Evolutionary conservation across 1,284 basidiomycete species (phyloP), one percentile per base, ranked within the genome.

Genomic region (Schizopora paradoxa): DNA sequence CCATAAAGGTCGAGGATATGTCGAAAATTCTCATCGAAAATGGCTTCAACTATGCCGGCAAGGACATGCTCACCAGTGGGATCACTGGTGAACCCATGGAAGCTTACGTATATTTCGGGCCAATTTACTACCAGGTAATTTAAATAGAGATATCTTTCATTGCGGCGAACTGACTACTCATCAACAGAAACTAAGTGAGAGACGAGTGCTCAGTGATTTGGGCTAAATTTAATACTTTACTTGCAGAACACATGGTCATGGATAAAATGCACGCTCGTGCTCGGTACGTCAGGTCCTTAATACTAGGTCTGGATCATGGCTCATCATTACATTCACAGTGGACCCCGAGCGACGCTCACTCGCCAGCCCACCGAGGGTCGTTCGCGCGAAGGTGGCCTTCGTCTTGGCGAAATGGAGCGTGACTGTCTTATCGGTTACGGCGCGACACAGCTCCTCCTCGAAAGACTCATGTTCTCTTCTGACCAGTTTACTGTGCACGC

Each of bases 231-330:
- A 44, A 36, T 48, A 38, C 56, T 29, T 50, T 7, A 31, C 37
- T 26, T 37, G 21, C 47, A 86, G 84, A 91, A 72, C 92, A 94
- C 69, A 96, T 95, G 92, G 94, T 98, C 51, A 90, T 96, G 83
- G 94, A 98, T 72, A 99, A 99, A 75, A 99, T 99, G 96, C 96
- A 99, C 60, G 96, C 96, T 54, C 85, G 96, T 52, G 92, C 94
- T 39, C 86, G 91, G 89, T 85, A 62, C 54, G 72, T 50, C n/a
- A 43, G 41, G 51, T 26, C 29, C 18, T 34, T 33, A 33, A 28
- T 21, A 29, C 36, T 19, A 21, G 6, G 28, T 52, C 41, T 46
- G 48, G 52, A 39, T 44, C 11, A 41, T 45, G 53, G 36, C n/a
- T 26, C 6, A 26, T 34, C 10, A 44, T 29, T 49, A 38, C 25